These are phyloP conservation scores for Nematocida homosporus DNA, from an alignment of 371 early-diverging fungal genomes.

Conservation along the genomic window DNA sequence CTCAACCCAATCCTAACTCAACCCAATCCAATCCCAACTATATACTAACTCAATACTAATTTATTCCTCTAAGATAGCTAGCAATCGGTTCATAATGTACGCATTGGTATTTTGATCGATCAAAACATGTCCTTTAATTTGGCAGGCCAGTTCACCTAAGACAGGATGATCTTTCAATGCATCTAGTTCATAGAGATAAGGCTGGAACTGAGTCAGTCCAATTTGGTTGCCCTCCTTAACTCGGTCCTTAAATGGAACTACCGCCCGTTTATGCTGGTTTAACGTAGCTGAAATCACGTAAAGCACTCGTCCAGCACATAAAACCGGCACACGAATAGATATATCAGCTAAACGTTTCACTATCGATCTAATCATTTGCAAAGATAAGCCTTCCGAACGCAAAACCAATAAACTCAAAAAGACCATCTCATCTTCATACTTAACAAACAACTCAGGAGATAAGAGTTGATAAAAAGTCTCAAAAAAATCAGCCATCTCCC, in stretches of 20 bases:
- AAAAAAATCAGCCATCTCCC: not conserved
- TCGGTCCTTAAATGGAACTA: not conserved
- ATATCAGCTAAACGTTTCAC: slow-evolving; percentile 15
- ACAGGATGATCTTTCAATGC: slow-evolving; percentile 48
- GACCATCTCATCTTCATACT: slow-evolving; percentile 2
- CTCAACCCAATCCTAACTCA: too few relatives aligned
- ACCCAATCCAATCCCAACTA: too few relatives aligned
- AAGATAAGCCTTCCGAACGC: not conserved
- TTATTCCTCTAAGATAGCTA: too few relatives aligned
- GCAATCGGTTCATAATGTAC: not conserved
- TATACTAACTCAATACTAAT: too few relatives aligned
- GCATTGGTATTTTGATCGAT: not conserved
- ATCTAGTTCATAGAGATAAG: slow-evolving; percentile 48
- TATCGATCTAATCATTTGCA: not conserved
- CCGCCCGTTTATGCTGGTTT: not conserved
- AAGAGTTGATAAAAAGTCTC: not conserved
- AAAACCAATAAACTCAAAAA: not conserved
- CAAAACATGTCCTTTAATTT: slow-evolving; percentile 1
- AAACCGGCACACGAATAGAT: not conserved
- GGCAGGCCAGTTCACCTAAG: slow-evolving; percentile 3
- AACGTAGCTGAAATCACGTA: not conserved
- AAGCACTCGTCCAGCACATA: not conserved
- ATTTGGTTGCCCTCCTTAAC: not conserved
- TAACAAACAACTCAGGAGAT: not conserved
- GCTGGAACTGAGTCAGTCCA: slow-evolving; percentile 7